These are phyloP conservation scores for Xylariaceae sp. DNA, from an alignment of 2,329 filamentous ascomycete species.

Conservation along the genomic window DNA sequence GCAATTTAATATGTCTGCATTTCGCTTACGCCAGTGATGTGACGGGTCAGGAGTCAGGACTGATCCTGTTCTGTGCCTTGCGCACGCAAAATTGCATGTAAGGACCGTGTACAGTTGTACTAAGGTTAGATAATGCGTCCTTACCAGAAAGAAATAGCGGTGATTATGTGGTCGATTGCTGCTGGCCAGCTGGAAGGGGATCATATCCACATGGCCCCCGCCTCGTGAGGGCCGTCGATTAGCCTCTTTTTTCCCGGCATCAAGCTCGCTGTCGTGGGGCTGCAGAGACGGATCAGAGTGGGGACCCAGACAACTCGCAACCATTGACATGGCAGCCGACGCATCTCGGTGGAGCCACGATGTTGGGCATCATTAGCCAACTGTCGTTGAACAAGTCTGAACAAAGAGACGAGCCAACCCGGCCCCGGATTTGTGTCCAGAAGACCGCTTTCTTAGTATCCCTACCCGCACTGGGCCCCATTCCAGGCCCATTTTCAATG, in stretches of 20 bases:
- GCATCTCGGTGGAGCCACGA: slow-evolving; percentile 28
- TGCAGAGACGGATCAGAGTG: slow-evolving; percentile 21
- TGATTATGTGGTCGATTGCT: slow-evolving; percentile 29
- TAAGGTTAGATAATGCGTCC: too few species aligned
- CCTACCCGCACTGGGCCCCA: neutral
- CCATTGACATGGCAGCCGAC: slow-evolving; percentile 27
- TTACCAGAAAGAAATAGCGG: slow-evolving; percentile 25
- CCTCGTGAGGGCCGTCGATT: slow-evolving; percentile 21
- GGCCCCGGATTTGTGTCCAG: slow-evolving; percentile 8
- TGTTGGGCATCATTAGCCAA: slow-evolving; percentile 30
- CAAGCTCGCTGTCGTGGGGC: slow-evolving; percentile 14
- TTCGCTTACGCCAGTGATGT: too few species aligned
- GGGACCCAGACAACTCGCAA: slow-evolving; percentile 15
- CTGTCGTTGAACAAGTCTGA: slow-evolving; percentile 10
- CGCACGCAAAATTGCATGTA: too few species aligned
- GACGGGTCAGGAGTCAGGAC: too few species aligned
- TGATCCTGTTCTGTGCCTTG: too few species aligned
- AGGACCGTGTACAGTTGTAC: too few species aligned
- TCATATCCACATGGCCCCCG: slow-evolving; percentile 25
- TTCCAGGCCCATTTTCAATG: neutral
- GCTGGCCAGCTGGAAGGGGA: slow-evolving; percentile 23
- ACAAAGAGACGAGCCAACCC: slow-evolving; percentile 8
- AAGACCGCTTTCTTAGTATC: too few species aligned
- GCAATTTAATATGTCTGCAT: too few species aligned
- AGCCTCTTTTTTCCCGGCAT: slow-evolving; percentile 4